Percentiles rank a stretch among this genome's conserved stretches.
phyloP scores from a whole-genome alignment of 2,329 filamentous ascomycete genomes.

The Colletotrichum viniferum region DNA sequence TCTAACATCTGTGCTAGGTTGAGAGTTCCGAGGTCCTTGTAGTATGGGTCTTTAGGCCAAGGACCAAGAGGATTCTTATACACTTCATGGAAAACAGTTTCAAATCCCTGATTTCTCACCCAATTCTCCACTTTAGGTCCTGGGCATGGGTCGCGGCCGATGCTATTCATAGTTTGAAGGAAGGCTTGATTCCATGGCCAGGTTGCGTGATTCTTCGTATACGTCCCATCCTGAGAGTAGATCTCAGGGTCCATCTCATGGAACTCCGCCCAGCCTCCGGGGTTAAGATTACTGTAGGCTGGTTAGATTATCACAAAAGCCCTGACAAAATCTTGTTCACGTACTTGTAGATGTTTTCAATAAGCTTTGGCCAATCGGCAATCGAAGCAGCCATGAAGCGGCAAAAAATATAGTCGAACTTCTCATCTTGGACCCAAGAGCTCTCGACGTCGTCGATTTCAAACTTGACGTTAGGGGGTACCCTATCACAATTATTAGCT shows the following conservation, averaged over 20 bases:
- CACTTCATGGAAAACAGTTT: too few relatives aligned
- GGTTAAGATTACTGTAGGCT: slow-evolving; percentile 31
- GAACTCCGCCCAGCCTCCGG: slow-evolving; percentile 35
- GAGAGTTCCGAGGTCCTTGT: slow-evolving; percentile 34
- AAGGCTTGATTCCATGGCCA: too few relatives aligned
- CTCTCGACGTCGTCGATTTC: slow-evolving; percentile 68
- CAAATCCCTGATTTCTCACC: too few relatives aligned
- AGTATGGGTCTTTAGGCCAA: slow-evolving; percentile 43
- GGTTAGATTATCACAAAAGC: not conserved
- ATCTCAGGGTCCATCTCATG: slow-evolving; percentile 22
- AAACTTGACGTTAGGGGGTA: slow-evolving; percentile 70
- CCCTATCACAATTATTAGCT: not conserved
- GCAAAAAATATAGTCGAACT: slow-evolving; percentile 36
- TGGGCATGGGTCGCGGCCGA: too few relatives aligned
- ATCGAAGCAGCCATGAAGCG: not conserved
- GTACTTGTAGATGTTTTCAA: not conserved
- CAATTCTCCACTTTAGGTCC: too few relatives aligned
- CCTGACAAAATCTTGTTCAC: not conserved
- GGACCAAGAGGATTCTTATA: slow-evolving; percentile 33
- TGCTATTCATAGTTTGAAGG: too few relatives aligned
- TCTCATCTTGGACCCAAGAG: slow-evolving; percentile 39
- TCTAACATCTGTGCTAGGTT: not conserved
- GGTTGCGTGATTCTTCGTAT: too few relatives aligned
- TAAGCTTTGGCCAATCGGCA: not conserved
- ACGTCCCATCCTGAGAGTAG: not conserved